Evolutionary conservation across 371 early-diverging fungal genomes (phyloP), one percentile per base, ranked within the genome.

Genomic region (Entomophthora muscae): DNA sequence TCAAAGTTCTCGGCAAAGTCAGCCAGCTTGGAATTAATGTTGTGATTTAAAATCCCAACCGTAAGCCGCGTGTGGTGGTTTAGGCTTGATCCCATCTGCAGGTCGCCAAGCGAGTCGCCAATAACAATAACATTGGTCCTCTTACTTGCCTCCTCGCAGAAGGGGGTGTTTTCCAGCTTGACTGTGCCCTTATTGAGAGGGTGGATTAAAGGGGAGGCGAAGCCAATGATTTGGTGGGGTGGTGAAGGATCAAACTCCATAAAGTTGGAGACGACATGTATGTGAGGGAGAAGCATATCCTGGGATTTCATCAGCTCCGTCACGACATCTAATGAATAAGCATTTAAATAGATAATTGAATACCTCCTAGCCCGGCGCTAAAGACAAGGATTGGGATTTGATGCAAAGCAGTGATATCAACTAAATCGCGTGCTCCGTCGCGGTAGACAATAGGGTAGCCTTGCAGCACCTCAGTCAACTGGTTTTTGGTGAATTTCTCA

Each of bases 241-340:
- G 12, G 17, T n/a, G 12, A 71, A 71, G n/a, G n/a, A n/a, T n/a
- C n/a, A n/a, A n/a, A n/a, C n/a, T n/a, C n/a, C n/a, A n/a, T n/a
- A n/a, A n/a, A 68, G 68, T 89, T 89, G 30, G 85, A 83, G 0
- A 86, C 83, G 55, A 84, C 77, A 65, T 86, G 83, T 77, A 89
- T 78, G 63, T 81, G n/a, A n/a, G n/a, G n/a, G n/a, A n/a, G n/a
- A n/a, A n/a, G n/a, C n/a, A n/a, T n/a, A n/a, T n/a, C n/a, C n/a
- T n/a, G n/a, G n/a, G n/a, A n/a, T n/a, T n/a, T n/a, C n/a, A n/a
- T n/a, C n/a, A n/a, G n/a, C n/a, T n/a, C n/a, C n/a, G n/a, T n/a
- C n/a, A n/a, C n/a, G n/a, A n/a, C n/a, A n/a, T n/a, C n/a, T n/a
- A n/a, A n/a, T n/a, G n/a, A n/a, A n/a, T n/a, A n/a, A n/a, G n/a